phyloP scores from a whole-genome alignment of 495 filamentous ascomycete species.

The Aspergillus nidulans region DNA sequence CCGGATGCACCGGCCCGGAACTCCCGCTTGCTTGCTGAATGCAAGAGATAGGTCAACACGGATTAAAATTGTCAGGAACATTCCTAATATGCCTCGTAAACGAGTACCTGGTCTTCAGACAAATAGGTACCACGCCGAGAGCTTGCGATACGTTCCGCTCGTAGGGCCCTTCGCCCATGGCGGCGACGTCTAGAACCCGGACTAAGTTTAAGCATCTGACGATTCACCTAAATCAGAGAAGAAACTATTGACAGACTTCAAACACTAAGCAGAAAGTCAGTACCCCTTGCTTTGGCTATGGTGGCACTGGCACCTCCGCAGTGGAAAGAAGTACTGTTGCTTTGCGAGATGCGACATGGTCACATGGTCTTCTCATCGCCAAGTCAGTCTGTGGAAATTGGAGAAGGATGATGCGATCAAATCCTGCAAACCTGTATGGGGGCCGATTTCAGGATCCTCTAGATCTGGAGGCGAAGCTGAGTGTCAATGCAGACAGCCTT shows the following conservation, averaged over 20 bases:
- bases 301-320: neutral
- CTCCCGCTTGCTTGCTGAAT: no score
- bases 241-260: neutral
- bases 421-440: neutral
- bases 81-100: no score
- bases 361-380: neutral
- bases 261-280: neutral
- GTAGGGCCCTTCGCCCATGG: neutral
- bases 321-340: no score
- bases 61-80: no score
- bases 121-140: no score
- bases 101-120: no score
- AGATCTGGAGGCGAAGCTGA: neutral
- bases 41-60: no score
- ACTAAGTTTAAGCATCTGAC: neutral
- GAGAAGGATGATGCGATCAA: no score
- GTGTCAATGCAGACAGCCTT: neutral
- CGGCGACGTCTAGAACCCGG: neutral
- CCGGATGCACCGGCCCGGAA: no score
- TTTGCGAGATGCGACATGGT: no score
- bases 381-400: neutral
- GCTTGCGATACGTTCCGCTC: neutral
- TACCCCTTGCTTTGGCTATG: neutral
- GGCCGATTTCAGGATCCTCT: neutral
- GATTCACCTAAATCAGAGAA: neutral